Evolutionary conservation across 768 basidiomycete species (phyloP).

Genomic region (Suillus occidentalis): DNA sequence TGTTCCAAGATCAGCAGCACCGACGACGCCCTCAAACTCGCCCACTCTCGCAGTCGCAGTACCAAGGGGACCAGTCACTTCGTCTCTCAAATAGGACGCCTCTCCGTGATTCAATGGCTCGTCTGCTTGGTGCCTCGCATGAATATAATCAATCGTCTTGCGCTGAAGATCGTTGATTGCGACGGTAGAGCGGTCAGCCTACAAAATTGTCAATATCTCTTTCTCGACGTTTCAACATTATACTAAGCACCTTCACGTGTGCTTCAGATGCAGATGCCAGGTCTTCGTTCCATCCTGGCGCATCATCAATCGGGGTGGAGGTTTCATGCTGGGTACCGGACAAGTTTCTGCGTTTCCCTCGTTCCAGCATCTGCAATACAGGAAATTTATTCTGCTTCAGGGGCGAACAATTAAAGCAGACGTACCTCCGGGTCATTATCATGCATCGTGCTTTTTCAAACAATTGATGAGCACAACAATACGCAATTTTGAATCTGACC

Average conservation of each 20-base stretch:
- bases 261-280: constrained; percentile 69
- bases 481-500: not conserved
- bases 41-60: constrained; percentile 26
- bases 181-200: constrained; percentile 27
- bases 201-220: not conserved
- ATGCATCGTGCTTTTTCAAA: constrained; percentile 61
- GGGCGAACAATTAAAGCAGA: not conserved
- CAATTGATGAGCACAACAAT: not conserved
- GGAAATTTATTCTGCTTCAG: not conserved
- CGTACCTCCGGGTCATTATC: constrained; percentile 56
- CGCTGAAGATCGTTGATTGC: constrained; percentile 21
- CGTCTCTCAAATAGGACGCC: constrained; percentile 28
- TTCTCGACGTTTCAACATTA: too few relatives aligned
- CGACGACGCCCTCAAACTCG: constrained; percentile 31
- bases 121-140: constrained; percentile 17
- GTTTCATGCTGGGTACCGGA: constrained; percentile 43
- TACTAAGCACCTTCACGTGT: constrained; percentile 49
- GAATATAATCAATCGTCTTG: constrained; percentile 22
- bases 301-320: constrained; percentile 48
- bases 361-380: constrained; percentile 43
- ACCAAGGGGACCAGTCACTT: constrained; percentile 29
- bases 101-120: constrained; percentile 19
- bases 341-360: constrained; percentile 54
- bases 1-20: constrained; percentile 29
- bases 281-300: constrained; percentile 73